phyloP scores from a whole-genome alignment of 2,329 filamentous ascomycete genomes.

The Leptographium galeiforme region DNA sequence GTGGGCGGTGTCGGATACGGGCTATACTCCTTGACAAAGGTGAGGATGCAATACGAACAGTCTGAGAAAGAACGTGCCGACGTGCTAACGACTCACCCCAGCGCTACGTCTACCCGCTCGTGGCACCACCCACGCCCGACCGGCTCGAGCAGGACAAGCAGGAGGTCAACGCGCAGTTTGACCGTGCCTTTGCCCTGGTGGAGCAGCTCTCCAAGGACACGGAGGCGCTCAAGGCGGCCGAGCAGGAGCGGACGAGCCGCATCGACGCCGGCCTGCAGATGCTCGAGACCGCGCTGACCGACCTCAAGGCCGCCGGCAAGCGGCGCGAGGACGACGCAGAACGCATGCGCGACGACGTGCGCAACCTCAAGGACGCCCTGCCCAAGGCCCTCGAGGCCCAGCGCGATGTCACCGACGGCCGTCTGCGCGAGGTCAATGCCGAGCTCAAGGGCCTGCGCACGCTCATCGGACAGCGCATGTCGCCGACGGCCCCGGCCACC shows the following conservation, averaged over 20 bases:
- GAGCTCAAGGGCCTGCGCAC: conserved; percentile 91
- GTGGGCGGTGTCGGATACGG: conserved; percentile 83
- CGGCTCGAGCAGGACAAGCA: conserved; percentile 91
- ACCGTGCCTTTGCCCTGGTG: conserved; percentile 77
- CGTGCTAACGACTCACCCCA: conserved; percentile 19
- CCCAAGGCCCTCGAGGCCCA: conserved; percentile 82
- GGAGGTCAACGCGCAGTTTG: conserved; percentile 83
- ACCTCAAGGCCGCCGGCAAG: conserved; percentile 69
- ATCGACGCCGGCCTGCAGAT: conserved; percentile 72
- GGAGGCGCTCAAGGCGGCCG: conserved; percentile 70
- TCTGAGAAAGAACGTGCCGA: too few species aligned
- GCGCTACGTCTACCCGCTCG: conserved; percentile 83
- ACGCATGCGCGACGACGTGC: conserved; percentile 75
- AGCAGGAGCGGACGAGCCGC: conserved; percentile 70
- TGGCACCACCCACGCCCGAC: conserved; percentile 85
- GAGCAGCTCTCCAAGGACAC: conserved; percentile 91
- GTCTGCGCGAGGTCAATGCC: conserved; percentile 70
- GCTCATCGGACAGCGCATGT: conserved; percentile 56
- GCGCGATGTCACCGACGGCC: conserved; percentile 67
- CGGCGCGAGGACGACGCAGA: conserved; percentile 79
- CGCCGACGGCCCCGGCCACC: conserved; percentile 8
- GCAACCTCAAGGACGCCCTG: conserved; percentile 67
- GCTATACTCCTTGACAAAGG: conserved; percentile 76
- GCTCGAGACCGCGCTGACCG: conserved; percentile 68
- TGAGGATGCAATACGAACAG: conserved; percentile 20